Conservation (phyloP, 1,284 basidiomycete genomes). For the Cryptococcus sp. region DNA sequence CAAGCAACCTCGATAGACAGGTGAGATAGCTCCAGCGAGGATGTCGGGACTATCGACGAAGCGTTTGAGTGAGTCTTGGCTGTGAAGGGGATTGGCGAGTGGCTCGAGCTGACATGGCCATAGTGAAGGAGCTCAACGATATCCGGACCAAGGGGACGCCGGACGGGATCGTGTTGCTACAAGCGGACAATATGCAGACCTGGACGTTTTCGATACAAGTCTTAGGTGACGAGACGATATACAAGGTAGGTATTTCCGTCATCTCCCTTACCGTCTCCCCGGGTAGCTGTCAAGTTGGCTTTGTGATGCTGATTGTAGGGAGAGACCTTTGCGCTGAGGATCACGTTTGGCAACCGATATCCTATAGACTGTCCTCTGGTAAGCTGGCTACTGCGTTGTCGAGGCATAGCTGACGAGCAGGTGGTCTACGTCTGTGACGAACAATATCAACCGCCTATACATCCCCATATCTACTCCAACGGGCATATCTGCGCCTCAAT, state of each 20-base stretch:
- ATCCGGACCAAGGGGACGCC: slow-evolving; percentile 27
- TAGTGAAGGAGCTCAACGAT: slow-evolving; percentile 42
- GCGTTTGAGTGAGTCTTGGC: slow-evolving; percentile 26
- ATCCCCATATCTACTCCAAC: slow-evolving; percentile 47
- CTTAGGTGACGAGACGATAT: slow-evolving; percentile 43
- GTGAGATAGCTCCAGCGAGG: no score
- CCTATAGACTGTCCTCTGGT: slow-evolving; percentile 46
- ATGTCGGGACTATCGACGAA: slow-evolving; percentile 16
- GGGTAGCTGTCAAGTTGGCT: background rate
- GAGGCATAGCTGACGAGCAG: slow-evolving; percentile 13
- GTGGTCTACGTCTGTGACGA: slow-evolving; percentile 42
- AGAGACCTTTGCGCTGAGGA: slow-evolving; percentile 37
- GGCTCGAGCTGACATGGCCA: background rate
- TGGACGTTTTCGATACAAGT: slow-evolving; percentile 41
- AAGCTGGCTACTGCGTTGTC: slow-evolving; percentile 4
- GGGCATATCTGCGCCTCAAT: slow-evolving; percentile 48
- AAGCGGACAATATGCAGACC: slow-evolving; percentile 29
- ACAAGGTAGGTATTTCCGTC: slow-evolving; percentile 28
- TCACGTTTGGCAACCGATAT: slow-evolving; percentile 41
- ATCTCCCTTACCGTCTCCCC: background rate
- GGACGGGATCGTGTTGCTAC: slow-evolving; percentile 33
- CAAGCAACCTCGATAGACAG: no score
- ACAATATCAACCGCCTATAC: slow-evolving; percentile 39
- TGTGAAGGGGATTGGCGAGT: no score
- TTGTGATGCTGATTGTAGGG: slow-evolving; percentile 24